phyloP scores from a whole-genome alignment of 1,284 basidiomycete genomes.

The Boletus sp. region DNA sequence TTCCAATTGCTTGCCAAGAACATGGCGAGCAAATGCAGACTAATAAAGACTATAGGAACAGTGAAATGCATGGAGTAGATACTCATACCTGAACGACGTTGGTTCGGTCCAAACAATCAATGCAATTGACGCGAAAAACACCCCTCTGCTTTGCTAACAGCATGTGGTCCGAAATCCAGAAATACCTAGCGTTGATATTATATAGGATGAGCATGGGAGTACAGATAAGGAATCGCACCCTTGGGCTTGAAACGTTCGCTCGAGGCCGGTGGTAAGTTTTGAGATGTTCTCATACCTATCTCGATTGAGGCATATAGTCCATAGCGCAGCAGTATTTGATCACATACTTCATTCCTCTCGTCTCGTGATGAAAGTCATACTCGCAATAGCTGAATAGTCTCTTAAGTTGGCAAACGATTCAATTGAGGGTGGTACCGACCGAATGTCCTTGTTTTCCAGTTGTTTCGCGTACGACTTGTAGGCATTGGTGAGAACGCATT shows the following conservation, averaged over 20 bases:
- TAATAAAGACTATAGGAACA: constrained; percentile 32
- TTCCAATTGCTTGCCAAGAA: constrained; percentile 77
- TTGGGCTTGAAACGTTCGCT: constrained; percentile 71
- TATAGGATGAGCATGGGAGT: background rate
- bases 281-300: constrained; percentile 85
- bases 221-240: constrained; percentile 38
- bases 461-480: constrained; percentile 71
- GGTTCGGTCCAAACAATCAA: constrained; percentile 89
- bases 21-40: constrained; percentile 86
- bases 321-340: background rate
- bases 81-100: constrained; percentile 77
- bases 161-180: constrained; percentile 76
- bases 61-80: background rate
- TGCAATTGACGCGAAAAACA: constrained; percentile 85
- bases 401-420: background rate
- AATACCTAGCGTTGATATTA: constrained; percentile 50
- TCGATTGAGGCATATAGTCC: constrained; percentile 9
- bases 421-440: constrained; percentile 39
- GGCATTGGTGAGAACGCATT: constrained; percentile 74
- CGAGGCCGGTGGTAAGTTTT: constrained; percentile 68
- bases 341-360: constrained; percentile 83
- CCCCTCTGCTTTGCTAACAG: constrained; percentile 81
- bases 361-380: constrained; percentile 92
- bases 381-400: constrained; percentile 49
- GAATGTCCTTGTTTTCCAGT: constrained; percentile 58